Base-by-base conservation (phyloP, 2,329 filamentous ascomycete genomes). In the Fusarium subtropicale region DNA sequence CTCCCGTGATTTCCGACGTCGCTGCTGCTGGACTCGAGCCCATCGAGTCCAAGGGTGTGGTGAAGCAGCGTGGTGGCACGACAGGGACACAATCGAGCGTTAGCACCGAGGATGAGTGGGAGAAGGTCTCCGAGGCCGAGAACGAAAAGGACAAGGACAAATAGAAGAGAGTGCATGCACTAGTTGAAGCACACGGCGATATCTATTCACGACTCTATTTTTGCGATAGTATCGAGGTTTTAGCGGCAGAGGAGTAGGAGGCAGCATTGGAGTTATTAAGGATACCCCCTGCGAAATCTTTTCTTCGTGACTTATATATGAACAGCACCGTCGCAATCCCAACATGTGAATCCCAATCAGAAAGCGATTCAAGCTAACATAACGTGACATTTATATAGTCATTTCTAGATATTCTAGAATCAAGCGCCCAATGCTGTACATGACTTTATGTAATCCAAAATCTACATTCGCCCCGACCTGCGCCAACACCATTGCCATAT, bases 101-200 rank as follows among this genome's bases (percentile, higher is more conserved):
- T 22, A 95, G 93, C 80, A 97, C 94, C 7, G 95, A 98, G 81
- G 95, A 95, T 76, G 95, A 98, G 81, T 98, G 95, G 95, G 95
- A 97, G 83, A 97, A 96, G 84, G 91, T 98, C 6, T 93, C 92
- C 24, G 91, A 92, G 79, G 88, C 85, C 61, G 88, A 89, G 83
- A 85, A 84, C 72, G 86, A 87, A 70, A 88, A 88, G 79, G 83
- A 84, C 64, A 87, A 86, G 79, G 83, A 84, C 63, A 87, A 86
- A 76, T 86, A 74, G 62, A 65, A 61, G 30, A 61, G 30, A 57
- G 28, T 34, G 45, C 46, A 51, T 51, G 30, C 13, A 33, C 42
- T 47, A 22, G 24, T 22, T 15, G 36, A 22, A 28, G 26, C 20
- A 60, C 47, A 41, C 7, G 41, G 56, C 11, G 38, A 45, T 50